These are phyloP conservation scores for Penicillium cataractarum DNA, from an alignment of 495 filamentous ascomycete species.

Conservation along the genomic window DNA sequence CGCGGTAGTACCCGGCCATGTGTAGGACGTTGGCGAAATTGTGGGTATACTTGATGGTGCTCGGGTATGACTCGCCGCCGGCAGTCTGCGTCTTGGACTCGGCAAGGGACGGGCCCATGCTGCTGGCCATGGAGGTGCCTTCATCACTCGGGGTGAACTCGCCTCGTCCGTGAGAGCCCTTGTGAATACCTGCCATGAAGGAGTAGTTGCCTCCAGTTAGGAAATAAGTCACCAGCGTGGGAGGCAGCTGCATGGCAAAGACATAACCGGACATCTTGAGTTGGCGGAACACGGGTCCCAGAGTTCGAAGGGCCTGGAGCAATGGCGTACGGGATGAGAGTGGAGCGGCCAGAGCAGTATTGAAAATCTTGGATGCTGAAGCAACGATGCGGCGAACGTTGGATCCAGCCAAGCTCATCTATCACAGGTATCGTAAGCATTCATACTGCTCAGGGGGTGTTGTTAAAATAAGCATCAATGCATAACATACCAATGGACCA, in stretches of 20 bases:
- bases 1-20: slow-evolving; percentile 55
- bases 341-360: slow-evolving; percentile 45
- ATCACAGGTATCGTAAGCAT: slow-evolving; percentile 5
- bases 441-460: neutral
- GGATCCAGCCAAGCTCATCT: slow-evolving; percentile 36
- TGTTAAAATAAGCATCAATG: neutral
- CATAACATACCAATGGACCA: slow-evolving; percentile 49
- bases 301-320: slow-evolving; percentile 39
- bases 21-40: slow-evolving; percentile 40
- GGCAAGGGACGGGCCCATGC: slow-evolving; percentile 41
- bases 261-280: slow-evolving; percentile 51
- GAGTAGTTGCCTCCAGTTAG: slow-evolving; percentile 46
- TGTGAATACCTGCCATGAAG: slow-evolving; percentile 44
- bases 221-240: slow-evolving; percentile 39
- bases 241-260: slow-evolving; percentile 53
- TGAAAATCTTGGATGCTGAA: slow-evolving; percentile 50
- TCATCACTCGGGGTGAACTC: slow-evolving; percentile 33
- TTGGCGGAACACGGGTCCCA: slow-evolving; percentile 47
- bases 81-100: slow-evolving; percentile 40
- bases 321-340: slow-evolving; percentile 43
- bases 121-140: slow-evolving; percentile 49
- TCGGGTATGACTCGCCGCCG: slow-evolving; percentile 38
- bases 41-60: slow-evolving; percentile 28
- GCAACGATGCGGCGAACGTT: slow-evolving; percentile 39
- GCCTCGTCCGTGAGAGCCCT: slow-evolving; percentile 29